Conservation (phyloP, 2,329 filamentous ascomycete genomes). For the Aspergillus niger region DNA sequence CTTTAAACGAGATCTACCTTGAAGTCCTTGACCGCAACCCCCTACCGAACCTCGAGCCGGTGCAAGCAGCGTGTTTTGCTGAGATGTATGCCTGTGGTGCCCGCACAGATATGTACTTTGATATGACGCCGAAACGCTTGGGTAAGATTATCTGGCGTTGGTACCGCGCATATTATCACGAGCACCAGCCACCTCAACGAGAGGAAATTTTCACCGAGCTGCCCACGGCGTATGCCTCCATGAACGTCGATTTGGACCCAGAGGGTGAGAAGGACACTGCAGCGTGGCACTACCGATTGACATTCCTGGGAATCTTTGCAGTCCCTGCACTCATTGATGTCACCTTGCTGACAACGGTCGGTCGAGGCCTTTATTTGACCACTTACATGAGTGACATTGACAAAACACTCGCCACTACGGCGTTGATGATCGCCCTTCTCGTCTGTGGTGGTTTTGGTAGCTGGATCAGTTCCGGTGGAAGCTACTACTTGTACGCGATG, state of each 20-base stretch:
- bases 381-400: slow-evolving; percentile 53
- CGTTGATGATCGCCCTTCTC: slow-evolving; percentile 59
- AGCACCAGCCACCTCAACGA: slow-evolving; percentile 30
- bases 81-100: slow-evolving; percentile 65
- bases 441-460: slow-evolving; percentile 63
- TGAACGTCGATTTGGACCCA: slow-evolving; percentile 54
- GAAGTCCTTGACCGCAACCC: slow-evolving; percentile 64
- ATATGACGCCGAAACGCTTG: slow-evolving; percentile 53
- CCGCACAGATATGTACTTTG: slow-evolving; percentile 63
- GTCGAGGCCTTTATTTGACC: slow-evolving; percentile 62
- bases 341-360: slow-evolving; percentile 58
- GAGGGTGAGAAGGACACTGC: slow-evolving; percentile 43
- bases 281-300: slow-evolving; percentile 53
- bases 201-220: slow-evolving; percentile 38
- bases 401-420: slow-evolving; percentile 56
- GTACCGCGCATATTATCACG: slow-evolving; percentile 47
- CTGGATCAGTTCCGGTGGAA: slow-evolving; percentile 63
- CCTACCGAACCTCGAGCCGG: slow-evolving; percentile 60
- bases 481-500: slow-evolving; percentile 61
- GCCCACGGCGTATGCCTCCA: slow-evolving; percentile 54
- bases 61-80: slow-evolving; percentile 64
- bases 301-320: slow-evolving; percentile 63
- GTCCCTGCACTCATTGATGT: slow-evolving; percentile 65
- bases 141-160: slow-evolving; percentile 45
- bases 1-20: slow-evolving; percentile 63